Evolutionary conservation across 2,329 filamentous ascomycete species (phyloP).

Genomic region (Exophiala sp.): DNA sequence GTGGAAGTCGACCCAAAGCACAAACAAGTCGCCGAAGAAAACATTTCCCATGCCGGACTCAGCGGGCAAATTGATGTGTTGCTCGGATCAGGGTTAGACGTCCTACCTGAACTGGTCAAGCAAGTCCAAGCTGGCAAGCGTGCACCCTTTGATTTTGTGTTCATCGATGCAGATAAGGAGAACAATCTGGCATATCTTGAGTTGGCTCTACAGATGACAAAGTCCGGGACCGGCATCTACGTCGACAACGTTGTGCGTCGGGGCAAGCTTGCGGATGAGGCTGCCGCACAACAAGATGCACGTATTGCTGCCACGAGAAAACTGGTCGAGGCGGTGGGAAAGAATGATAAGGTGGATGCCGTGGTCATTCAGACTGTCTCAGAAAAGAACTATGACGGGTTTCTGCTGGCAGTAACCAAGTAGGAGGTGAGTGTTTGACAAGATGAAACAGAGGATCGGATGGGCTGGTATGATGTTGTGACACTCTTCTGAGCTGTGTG

Average conservation of each 20-base stretch:
- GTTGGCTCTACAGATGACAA: conserved; percentile 39
- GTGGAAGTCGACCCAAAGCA: conserved; percentile 47
- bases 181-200: conserved; percentile 49
- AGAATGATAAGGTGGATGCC: conserved; percentile 39
- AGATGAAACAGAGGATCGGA: no score
- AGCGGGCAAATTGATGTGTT: conserved; percentile 42
- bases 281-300: conserved; percentile 22
- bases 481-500: no score
- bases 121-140: conserved; percentile 39
- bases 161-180: conserved; percentile 50
- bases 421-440: conserved; percentile 3
- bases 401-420: conserved; percentile 39
- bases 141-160: conserved; percentile 46
- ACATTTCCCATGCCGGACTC: conserved; percentile 39
- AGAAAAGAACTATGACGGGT: conserved; percentile 46
- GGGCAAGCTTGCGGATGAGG: conserved; percentile 32
- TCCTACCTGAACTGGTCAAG: conserved; percentile 37
- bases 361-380: conserved; percentile 44
- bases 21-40: conserved; percentile 44
- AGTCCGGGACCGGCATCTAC: conserved; percentile 40
- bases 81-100: conserved; percentile 43
- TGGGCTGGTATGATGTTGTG: no score
- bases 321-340: conserved; percentile 41
- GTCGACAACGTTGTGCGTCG: conserved; percentile 49
- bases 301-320: conserved; percentile 30